Evolutionary conservation across 768 basidiomycete genomes (phyloP).

Genomic region (Boletus huronensis): DNA sequence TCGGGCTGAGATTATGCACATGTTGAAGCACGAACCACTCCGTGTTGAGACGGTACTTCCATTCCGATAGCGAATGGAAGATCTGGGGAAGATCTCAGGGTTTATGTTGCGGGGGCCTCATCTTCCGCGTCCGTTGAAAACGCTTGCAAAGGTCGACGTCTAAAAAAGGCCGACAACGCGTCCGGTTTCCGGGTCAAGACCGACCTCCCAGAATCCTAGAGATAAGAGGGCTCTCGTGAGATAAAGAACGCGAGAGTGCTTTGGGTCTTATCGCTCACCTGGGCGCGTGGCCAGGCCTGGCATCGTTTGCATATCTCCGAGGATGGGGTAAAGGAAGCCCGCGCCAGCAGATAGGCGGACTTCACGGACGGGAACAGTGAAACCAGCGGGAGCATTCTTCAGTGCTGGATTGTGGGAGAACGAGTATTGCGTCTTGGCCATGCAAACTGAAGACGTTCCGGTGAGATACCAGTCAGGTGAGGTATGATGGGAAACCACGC

Average conservation of each 20-base stretch:
- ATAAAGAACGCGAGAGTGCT: background rate
- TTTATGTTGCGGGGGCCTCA: background rate
- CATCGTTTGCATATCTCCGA: conserved; percentile 99
- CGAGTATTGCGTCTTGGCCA: conserved; percentile 98
- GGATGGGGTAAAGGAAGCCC: conserved; percentile 91
- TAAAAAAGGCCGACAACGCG: conserved; percentile 85
- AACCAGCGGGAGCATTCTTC: conserved; percentile 89
- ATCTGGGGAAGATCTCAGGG: conserved; percentile 20
- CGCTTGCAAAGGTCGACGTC: conserved; percentile 1
- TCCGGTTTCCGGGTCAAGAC: conserved; percentile 74
- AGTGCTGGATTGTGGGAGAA: conserved; percentile 92
- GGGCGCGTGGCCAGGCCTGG: conserved; percentile 92
- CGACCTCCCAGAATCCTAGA: conserved; percentile 87
- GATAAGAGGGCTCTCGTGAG: conserved; percentile 11
- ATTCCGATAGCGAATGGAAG: conserved; percentile 11
- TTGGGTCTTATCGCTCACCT: conserved; percentile 41
- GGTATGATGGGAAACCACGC: conserved; percentile 27
- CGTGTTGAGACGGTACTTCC: conserved; percentile 37
- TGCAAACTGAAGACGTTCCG: conserved; percentile 60
- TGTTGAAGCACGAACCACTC: conserved; percentile 40
- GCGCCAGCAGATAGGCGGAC: conserved; percentile 90
- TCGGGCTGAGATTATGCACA: conserved; percentile 22
- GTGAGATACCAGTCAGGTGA: conserved; percentile 8
- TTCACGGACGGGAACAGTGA: conserved; percentile 87
- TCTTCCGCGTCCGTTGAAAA: conserved; percentile 20